Evolutionary conservation across 2,329 filamentous ascomycete genomes (phyloP).

Genomic region (Ceratocystis huliohia): DNA sequence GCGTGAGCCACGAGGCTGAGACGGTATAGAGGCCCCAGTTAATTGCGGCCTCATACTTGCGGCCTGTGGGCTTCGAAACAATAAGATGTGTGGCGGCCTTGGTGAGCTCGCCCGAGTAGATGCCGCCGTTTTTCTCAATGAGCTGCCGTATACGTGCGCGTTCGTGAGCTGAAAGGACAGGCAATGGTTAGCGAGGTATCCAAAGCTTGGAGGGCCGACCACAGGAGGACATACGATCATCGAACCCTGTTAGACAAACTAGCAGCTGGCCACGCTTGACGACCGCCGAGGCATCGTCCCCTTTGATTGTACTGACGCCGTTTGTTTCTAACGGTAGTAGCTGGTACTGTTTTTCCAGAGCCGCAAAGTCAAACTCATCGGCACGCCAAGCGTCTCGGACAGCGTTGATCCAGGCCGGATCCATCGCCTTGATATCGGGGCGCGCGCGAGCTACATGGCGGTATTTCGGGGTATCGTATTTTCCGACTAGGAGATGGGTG

Average conservation of each 20-base stretch:
- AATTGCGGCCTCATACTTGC: constrained; percentile 81
- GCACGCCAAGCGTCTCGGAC: constrained; percentile 68
- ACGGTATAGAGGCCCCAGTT: constrained; percentile 72
- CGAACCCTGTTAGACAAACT: constrained; percentile 46
- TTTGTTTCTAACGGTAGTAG: constrained; percentile 50
- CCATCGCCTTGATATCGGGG: constrained; percentile 72
- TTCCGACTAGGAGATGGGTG: constrained; percentile 85
- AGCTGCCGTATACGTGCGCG: constrained; percentile 57
- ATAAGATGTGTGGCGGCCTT: constrained; percentile 79
- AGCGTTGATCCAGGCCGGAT: constrained; percentile 71
- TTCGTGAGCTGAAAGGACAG: constrained; percentile 39
- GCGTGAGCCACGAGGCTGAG: constrained; percentile 69
- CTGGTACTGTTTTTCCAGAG: constrained; percentile 53
- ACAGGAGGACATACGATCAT: constrained; percentile 32
- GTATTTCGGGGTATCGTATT: constrained; percentile 85
- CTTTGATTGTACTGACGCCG: constrained; percentile 31
- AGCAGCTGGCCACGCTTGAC: constrained; percentile 33
- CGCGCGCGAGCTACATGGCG: constrained; percentile 84
- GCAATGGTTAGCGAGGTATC: background rate
- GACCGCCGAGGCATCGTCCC: constrained; percentile 23
- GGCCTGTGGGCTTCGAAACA: constrained; percentile 62
- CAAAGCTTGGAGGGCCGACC: background rate
- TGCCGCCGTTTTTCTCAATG: constrained; percentile 59
- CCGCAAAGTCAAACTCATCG: constrained; percentile 62
- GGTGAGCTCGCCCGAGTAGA: constrained; percentile 78